Base-by-base conservation (phyloP, 1,139 yeast genomes). In the Candida dubliniensis region DNA sequence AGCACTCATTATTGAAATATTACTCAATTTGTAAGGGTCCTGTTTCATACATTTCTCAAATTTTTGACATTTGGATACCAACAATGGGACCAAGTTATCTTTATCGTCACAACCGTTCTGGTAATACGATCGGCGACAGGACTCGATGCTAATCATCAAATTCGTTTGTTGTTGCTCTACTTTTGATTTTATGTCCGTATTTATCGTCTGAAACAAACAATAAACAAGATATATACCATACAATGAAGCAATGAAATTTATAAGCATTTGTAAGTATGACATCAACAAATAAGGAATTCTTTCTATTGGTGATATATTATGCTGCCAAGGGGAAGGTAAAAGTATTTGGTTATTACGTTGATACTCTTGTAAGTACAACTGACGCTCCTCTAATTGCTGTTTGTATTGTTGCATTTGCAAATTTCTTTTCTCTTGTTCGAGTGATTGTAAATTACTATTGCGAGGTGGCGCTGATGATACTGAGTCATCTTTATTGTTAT, bases 31-130 rank as follows among this genome's bases (percentile, higher is more conserved):
- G 35, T 58, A 58, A 3, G 83, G 79, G 43, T 80, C 79, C 50
- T 76, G 78, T 42, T 69, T 69, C 82, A 83, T 82, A 54, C 91
- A 84, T 43, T 74, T 71, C 45, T 69, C 71, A 87, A 87, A 85
- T 46, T 72, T 69, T 24, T 70, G 67, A 58, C 93, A 85, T 35
- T 73, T 70, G 14, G 65, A 64, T 47, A 76, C 81, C 43, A 84
- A 57, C 1, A 82, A 84, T 0, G 90, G 87, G 0, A 76, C 82
- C n/a, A 80, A 64, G 3, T 70, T 63, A 3, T 69, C 79, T 1
- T 84, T 83, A 15, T 68, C 68, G 36, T 50, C 45, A 57, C 93
- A 85, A 33, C 69, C 64, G 59, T 84, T 85, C 11, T 71, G 78
- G 35, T 62, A 48, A 58, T 79, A 85, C 10, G 76, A 64, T 27